Percentiles rank a stretch among this genome's conserved stretches.
These are phyloP conservation scores for Albizia julibrissin DNA, from an alignment of 306 rosid species.

Conservation along the genomic window DNA sequence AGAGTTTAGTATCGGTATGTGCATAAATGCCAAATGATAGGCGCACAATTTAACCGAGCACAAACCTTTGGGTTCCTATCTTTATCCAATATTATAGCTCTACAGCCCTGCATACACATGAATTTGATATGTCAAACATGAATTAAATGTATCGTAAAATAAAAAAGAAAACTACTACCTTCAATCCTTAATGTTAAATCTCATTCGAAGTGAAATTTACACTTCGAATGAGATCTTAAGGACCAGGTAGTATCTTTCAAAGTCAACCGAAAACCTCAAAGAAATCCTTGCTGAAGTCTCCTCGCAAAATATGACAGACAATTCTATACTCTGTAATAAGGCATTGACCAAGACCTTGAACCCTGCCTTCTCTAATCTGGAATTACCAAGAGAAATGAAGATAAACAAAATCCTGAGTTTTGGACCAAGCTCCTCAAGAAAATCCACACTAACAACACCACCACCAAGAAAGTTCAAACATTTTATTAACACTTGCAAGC, in stretches of 20 bases:
- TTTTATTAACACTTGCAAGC: not conserved
- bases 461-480: not conserved
- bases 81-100: constrained; percentile 89
- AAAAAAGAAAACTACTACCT: not conserved
- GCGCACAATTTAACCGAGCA: not conserved
- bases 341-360: constrained; percentile 81
- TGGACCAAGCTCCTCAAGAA: not conserved
- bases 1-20: not conserved
- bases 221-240: too few relatives aligned
- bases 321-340: constrained; percentile 81
- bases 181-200: too few relatives aligned
- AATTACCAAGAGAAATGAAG: constrained; percentile 18
- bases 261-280: constrained; percentile 57
- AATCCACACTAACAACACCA: not conserved
- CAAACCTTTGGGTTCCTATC: constrained; percentile 91
- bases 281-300: constrained; percentile 88
- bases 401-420: not conserved
- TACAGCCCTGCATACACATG: constrained; percentile 72
- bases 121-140: constrained; percentile 21
- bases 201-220: too few relatives aligned
- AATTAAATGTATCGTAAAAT: constrained; percentile 22
- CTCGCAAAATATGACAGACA: constrained; percentile 70
- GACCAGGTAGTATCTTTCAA: not conserved
- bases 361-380: constrained; percentile 82
- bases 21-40: not conserved